Evolutionary conservation across 2,329 filamentous ascomycete genomes (phyloP).

Genomic region (Fusarium devonianum): DNA sequence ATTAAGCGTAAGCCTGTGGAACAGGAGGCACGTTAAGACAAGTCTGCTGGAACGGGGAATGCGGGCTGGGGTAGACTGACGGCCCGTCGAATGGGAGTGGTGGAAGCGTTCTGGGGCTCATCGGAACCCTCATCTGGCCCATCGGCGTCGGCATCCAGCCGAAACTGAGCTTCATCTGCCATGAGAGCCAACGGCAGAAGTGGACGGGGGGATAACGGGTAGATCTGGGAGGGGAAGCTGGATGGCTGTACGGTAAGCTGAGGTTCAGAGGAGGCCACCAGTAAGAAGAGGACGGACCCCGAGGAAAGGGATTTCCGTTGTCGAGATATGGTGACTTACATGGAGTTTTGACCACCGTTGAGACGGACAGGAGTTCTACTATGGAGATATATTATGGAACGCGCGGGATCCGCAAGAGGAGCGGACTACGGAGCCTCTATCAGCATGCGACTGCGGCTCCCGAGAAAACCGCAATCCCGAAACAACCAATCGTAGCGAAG

Average conservation of each 20-base stretch:
- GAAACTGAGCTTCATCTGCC: slow-evolving; percentile 28
- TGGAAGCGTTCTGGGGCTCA: slow-evolving; percentile 31
- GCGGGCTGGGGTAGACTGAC: slow-evolving; percentile 29
- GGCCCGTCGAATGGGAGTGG: slow-evolving; percentile 35
- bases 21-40: background rate
- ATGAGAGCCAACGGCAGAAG: slow-evolving; percentile 3
- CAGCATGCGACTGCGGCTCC: slow-evolving; percentile 9
- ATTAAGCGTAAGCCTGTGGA: slow-evolving; percentile 23
- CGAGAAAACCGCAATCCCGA: slow-evolving; percentile 29
- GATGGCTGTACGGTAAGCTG: slow-evolving; percentile 12
- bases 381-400: slow-evolving; percentile 17
- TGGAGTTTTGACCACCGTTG: slow-evolving; percentile 16
- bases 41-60: too few relatives aligned
- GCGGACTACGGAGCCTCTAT: background rate
- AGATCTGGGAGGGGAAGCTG: background rate
- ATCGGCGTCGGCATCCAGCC: slow-evolving; percentile 26
- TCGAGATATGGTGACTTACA: slow-evolving; percentile 14
- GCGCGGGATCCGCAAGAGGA: slow-evolving; percentile 33
- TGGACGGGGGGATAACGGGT: slow-evolving; percentile 2
- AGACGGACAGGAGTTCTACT: slow-evolving; percentile 7
- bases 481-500: slow-evolving; percentile 23
- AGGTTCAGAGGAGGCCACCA: slow-evolving; percentile 10
- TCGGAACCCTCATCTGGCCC: slow-evolving; percentile 36
- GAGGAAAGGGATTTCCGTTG: slow-evolving; percentile 11
- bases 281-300: slow-evolving; percentile 21